Evolutionary conservation across 768 basidiomycete genomes (phyloP).

Genomic region (Rhodosporidiobolus odoratus): DNA sequence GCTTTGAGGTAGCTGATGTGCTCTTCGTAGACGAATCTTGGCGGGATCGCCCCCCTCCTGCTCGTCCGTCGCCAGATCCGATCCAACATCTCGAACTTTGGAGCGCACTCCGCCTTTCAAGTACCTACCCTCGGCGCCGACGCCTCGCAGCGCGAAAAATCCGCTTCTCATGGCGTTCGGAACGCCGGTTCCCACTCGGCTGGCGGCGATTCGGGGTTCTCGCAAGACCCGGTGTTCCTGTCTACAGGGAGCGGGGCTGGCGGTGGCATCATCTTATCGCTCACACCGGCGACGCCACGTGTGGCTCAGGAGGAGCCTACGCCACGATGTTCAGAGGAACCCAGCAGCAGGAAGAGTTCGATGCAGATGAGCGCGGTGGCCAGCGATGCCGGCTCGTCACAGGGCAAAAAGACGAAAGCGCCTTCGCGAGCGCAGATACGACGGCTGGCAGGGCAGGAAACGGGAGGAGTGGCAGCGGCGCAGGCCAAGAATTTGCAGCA

Average conservation of each 20-base stretch:
- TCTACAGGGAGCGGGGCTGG: neutral
- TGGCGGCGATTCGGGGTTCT: neutral
- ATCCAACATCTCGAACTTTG: neutral
- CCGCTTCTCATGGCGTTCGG: neutral
- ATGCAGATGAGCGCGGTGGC: neutral
- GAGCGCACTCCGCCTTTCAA: neutral
- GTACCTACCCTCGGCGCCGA: neutral
- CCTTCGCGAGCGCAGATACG: neutral
- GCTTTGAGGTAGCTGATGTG: too few species aligned
- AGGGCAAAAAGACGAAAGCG: neutral
- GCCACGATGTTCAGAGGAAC: neutral
- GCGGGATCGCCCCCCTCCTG: constrained; percentile 1
- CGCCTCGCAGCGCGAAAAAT: too few species aligned
- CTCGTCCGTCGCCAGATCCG: constrained; percentile 7
- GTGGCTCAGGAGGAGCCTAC: neutral
- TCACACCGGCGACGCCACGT: neutral
- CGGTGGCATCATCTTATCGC: neutral
- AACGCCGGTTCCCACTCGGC: neutral
- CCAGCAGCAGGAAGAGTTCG: neutral
- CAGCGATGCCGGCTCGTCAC: neutral
- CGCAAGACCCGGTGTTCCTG: neutral
- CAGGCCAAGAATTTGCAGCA: neutral
- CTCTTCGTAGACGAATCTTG: neutral
- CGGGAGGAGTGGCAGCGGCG: neutral
- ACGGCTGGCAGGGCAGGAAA: neutral